Conservation (phyloP, 2,329 filamentous ascomycete species). For the Sodiomyces alkalinus region DNA sequence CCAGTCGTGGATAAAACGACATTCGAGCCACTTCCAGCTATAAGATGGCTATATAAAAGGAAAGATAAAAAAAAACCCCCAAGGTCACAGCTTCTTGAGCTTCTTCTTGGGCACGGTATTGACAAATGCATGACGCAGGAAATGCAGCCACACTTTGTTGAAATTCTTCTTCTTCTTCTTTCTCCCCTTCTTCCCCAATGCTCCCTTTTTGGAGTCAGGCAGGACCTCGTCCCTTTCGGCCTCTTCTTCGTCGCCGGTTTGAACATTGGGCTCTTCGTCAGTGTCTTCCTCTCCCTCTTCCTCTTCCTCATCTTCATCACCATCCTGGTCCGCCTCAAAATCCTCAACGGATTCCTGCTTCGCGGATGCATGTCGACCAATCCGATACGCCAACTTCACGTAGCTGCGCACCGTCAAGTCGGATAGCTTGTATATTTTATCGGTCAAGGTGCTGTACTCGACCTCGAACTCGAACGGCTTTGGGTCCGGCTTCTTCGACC, state of each 20-base stretch:
- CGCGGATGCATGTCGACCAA: no score
- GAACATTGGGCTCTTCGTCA: conserved; percentile 14
- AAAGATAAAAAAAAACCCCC: background rate
- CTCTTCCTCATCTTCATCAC: conserved; percentile 11
- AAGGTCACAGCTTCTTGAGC: conserved; percentile 30
- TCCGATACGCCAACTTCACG: conserved; percentile 63
- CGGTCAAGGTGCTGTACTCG: conserved; percentile 73
- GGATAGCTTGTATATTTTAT: conserved; percentile 56
- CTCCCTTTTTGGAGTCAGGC: conserved; percentile 29
- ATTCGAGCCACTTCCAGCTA: no score
- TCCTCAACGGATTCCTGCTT: conserved; percentile 17
- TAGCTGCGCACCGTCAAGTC: conserved; percentile 78
- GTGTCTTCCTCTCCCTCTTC: conserved; percentile 12
- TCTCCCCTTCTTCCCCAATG: conserved; percentile 24
- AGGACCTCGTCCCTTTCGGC: conserved; percentile 15
- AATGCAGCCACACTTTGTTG: conserved; percentile 63
- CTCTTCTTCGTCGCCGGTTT: conserved; percentile 11
- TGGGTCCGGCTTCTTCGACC: conserved; percentile 37
- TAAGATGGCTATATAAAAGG: no score
- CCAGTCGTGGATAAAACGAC: no score
- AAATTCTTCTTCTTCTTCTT: conserved; percentile 37
- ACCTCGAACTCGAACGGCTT: conserved; percentile 59
- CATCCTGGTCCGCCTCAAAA: conserved; percentile 9
- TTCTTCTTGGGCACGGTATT: conserved; percentile 53
- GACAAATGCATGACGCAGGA: conserved; percentile 67